Conservation (phyloP, 2,329 filamentous ascomycete genomes). For the Aspergillus unguis region DNA sequence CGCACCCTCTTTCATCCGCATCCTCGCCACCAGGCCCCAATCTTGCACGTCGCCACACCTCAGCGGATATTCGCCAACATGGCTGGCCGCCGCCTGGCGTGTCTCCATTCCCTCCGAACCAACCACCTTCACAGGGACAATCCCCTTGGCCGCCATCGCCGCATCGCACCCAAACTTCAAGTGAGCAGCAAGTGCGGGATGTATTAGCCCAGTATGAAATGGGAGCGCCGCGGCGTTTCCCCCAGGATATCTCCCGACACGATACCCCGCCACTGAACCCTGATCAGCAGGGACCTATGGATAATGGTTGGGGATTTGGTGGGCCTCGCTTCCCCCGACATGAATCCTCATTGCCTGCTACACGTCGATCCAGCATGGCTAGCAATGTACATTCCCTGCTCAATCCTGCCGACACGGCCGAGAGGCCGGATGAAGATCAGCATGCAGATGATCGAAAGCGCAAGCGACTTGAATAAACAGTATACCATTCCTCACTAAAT, state of each 20-base stretch:
- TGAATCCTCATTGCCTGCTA: conserved; percentile 54
- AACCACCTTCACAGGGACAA: conserved; percentile 60
- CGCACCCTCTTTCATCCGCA: conserved; percentile 58
- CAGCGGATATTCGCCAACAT: conserved; percentile 88
- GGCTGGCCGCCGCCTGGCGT: conserved; percentile 63
- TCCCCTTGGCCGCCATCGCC: conserved; percentile 67
- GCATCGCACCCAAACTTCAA: conserved; percentile 48
- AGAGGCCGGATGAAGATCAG: conserved; percentile 63
- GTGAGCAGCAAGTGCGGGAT: conserved; percentile 62
- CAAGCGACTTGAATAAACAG: conserved; percentile 52
- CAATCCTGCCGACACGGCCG: conserved; percentile 66
- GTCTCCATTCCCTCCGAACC: conserved; percentile 65
- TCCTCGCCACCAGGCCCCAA: conserved; percentile 60
- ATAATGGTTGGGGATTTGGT: conserved; percentile 56
- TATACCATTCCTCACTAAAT: background rate
- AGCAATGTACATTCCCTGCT: conserved; percentile 66
- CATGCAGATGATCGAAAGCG: conserved; percentile 59
- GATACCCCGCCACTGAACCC: conserved; percentile 52
- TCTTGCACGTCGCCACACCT: conserved; percentile 81
- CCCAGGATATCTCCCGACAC: conserved; percentile 47
- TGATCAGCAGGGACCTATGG: conserved; percentile 50
- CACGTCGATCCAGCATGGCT: conserved; percentile 66
- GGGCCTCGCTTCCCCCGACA: conserved; percentile 42
- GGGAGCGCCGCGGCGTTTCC: conserved; percentile 50
- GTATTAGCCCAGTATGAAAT: conserved; percentile 65